Evolutionary conservation across 257 asterid species (phyloP).

Genomic region (Solanum clarkiae): DNA sequence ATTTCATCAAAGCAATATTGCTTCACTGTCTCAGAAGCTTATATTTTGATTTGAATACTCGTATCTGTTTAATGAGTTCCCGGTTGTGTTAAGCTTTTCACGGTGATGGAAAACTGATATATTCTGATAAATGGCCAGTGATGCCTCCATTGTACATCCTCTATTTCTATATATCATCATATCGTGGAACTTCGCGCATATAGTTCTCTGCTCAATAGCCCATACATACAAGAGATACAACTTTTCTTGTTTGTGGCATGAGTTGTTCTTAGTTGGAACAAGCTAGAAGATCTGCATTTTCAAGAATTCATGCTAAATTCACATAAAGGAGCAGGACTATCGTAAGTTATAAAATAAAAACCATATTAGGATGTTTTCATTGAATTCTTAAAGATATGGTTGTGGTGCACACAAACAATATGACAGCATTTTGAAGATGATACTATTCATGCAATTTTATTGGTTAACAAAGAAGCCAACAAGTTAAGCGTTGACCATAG

Average conservation of each 20-base stretch:
- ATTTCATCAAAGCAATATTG: not conserved
- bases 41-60: not conserved
- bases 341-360: not conserved
- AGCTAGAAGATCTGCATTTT: not conserved
- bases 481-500: too few species aligned
- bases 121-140: not conserved
- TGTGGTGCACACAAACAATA: not conserved
- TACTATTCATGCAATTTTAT: not conserved
- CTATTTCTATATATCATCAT: not conserved
- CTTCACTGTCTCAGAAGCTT: constrained; percentile 7
- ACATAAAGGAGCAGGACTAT: not conserved
- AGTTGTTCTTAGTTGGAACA: not conserved
- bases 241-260: not conserved
- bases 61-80: constrained; percentile 1
- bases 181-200: not conserved
- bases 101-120: not conserved
- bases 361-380: too few species aligned
- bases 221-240: not conserved
- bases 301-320: not conserved
- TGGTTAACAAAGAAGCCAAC: not conserved
- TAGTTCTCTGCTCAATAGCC: not conserved
- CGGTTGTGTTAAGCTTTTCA: not conserved
- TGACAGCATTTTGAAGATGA: not conserved
- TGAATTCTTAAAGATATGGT: not conserved
- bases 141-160: constrained; percentile 1